Evolutionary conservation across 805 yeast genomes (phyloP), one percentile per base, ranked within the genome.

Genomic region (Saturnispora sanitii): DNA sequence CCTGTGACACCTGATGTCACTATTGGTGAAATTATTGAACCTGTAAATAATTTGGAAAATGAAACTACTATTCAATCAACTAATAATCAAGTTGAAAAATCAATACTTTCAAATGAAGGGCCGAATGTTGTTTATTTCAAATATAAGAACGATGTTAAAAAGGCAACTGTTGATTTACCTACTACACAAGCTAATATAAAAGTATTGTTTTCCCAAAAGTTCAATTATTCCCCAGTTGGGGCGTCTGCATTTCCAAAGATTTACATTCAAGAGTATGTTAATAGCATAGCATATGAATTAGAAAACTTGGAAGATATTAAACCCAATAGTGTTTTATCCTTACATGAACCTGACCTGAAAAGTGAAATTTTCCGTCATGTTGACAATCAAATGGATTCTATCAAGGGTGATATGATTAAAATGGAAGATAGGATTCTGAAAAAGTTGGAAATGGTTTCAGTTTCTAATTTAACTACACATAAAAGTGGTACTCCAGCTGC

Each of bases 121-220:
- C 8, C 27, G n/a, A 35, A 33, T n/a, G 37, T 27, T 23, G 22
- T 79, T 0, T 82, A 68, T 49, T 59, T 82, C 43, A 71, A 68
- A 43, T 53, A 75, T 9, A 68, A 67, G 9, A 71, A 67, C 13
- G 63, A 66, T 42, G 77, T 79, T 1, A 81, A 77, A 54, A 80
- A 77, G 49, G 72, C 71, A 1, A 50, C 52, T 2, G 53, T 73
- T 2, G 57, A 57, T 26, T 50, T 66, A 12, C 78, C 79, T 1
- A 58, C 73, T 3, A 61, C 79, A 0, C 53, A 71, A 35, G 70
- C 78, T 3, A 66, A 77, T 2, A 52, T 82, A 27, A 68, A 92
- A 34, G 66, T 86, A 2, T 62, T 83, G 19, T 90, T 90, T 54
- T 83, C 88, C 5, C 95, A 90, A 52, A 83, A 77, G 50, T 88